Evolutionary conservation across 257 asterid genomes (phyloP), one percentile per base, ranked within the genome.

Genomic region (Thymus mandschuricus): DNA sequence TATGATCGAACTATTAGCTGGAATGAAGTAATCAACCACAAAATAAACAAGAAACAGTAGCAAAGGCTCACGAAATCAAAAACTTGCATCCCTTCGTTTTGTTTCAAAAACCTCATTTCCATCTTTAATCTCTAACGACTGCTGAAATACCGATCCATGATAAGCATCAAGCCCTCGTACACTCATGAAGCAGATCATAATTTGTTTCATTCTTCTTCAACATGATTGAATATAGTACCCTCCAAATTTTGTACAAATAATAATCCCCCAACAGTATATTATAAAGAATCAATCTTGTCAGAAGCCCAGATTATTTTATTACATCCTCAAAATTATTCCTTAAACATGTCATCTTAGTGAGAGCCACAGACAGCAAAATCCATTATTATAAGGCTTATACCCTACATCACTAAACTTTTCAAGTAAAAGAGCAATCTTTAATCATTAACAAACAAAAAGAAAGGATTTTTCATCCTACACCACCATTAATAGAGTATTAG

Each of bases 381-480:
- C 78, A 60, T 34, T 43, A 50, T 6, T 48, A 63, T 21, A 21
- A 21, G 21, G 21, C 21, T 21, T 21, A 21, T 33, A 70, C 78
- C 59, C 66, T 46, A 75, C 75, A 78, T 69, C 60, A 75, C 54
- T n/a, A 48, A 34, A 65, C 13, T 11, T 3, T 11, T 13, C 30
- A 46, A 35, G 57, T 2, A 21, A 38, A 13, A 55, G 63, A 43
- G 68, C 40, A 51, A 45, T 44, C 59, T 61, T 15, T 6, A 29
- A 72, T 52, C 9, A 71, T 21, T 28, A 75, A 48, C 59, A 70
- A 9, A 46, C 6, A 29, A 43, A 46, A 50, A 29, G 56, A 21
- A 21, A 46, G 15, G 28, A 38, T 34, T 15, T 33, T 33, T 35
- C 60, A 15, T 31, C 49, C 48, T 8, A 9, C 4, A 50, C 56